These are phyloP conservation scores for Antarctomyces pellizariae DNA, from an alignment of 495 filamentous ascomycete species.

Conservation along the genomic window DNA sequence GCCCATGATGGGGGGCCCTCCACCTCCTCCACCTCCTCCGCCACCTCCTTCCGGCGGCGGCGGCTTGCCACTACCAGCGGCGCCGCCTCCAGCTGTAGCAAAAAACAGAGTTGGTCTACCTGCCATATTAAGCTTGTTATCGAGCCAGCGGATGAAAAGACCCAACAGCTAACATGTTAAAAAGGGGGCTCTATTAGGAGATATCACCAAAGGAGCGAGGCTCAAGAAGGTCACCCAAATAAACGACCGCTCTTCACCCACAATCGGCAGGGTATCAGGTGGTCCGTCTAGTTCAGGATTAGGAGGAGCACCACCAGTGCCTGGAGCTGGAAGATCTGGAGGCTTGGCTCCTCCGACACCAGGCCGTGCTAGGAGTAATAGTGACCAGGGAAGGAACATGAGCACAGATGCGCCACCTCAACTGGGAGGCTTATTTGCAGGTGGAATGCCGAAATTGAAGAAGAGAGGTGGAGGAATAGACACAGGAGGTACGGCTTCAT, in stretches of 20 bases:
- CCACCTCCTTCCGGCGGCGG: constrained; percentile 18
- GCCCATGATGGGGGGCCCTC: constrained; percentile 39
- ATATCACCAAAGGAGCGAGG: constrained; percentile 61
- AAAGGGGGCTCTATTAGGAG: constrained; percentile 69
- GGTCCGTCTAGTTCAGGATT: constrained; percentile 28
- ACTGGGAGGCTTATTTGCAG: constrained; percentile 71
- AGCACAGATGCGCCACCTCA: constrained; percentile 45
- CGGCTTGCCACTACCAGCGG: constrained; percentile 20
- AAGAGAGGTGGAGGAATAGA: constrained; percentile 70
- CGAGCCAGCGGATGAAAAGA: not conserved
- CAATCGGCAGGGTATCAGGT: constrained; percentile 30
- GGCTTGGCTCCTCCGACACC: constrained; percentile 62
- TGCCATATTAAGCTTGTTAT: constrained; percentile 26
- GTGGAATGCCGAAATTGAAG: constrained; percentile 84
- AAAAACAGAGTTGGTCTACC: too few species aligned
- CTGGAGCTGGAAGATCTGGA: constrained; percentile 33
- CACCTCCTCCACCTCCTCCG: constrained; percentile 44
- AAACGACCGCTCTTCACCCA: constrained; percentile 86
- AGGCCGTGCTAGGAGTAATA: constrained; percentile 54
- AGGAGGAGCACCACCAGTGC: constrained; percentile 61
- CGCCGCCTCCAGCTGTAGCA: constrained; percentile 21
- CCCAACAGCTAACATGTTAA: constrained; percentile 1
- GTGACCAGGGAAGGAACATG: constrained; percentile 33
- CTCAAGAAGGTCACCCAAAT: constrained; percentile 84
- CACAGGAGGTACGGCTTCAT: constrained; percentile 42